Evolutionary conservation across 176 grass and related monocot species (phyloP), one percentile per base, ranked within the genome.

Genomic region (Cymbopogon citratus): DNA sequence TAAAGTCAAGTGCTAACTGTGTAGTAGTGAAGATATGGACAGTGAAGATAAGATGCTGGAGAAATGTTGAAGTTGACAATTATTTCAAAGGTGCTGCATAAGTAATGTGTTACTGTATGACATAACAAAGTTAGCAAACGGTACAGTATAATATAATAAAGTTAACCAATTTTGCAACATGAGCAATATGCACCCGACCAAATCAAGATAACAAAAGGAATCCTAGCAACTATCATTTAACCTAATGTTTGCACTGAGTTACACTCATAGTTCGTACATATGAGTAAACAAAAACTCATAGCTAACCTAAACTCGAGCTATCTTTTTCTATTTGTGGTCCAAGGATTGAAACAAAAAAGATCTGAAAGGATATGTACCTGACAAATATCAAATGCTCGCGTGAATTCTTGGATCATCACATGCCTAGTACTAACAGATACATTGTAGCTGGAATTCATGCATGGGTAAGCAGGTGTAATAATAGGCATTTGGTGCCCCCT

Each of bases 391-490:
- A 73, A 83, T 13, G 88, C 92, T 74, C 90, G 81, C 43, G 88
- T 90, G 84, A 98, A 98, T 80, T 98, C 92, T 86, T 98, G 90
- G 9, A 76, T 57, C 90, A 98, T 95, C 46, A 98, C 82, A 46
- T 86, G 62, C 75, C 85, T 87, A 71, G 95, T 95, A 72, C 95
- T 98, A 16, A 81, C 48, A 71, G 92, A 95, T 54, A 98, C 92
- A 62, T 98, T 98, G 74, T 92, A 98, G 63, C 95, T 93, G 38
- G 90, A 98, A 85, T 95, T 98, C 95, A 95, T 98, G 84, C 88
- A 83, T 48, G 95, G 95, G 87, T 98, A 98, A 31, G 92, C 95
- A 18, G 95, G 95, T 74, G 95, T 98, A 79, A 98, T 98, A 67
- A 98, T 98, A 62, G 95, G 95, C 95, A 98, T 98, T 19, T 88